A percentile compares a stretch with the other conserved stretches of the same genome.
These are phyloP conservation scores for Cytospora paraplurivora DNA, from an alignment of 2,329 filamentous ascomycete genomes.

Conservation along the genomic window DNA sequence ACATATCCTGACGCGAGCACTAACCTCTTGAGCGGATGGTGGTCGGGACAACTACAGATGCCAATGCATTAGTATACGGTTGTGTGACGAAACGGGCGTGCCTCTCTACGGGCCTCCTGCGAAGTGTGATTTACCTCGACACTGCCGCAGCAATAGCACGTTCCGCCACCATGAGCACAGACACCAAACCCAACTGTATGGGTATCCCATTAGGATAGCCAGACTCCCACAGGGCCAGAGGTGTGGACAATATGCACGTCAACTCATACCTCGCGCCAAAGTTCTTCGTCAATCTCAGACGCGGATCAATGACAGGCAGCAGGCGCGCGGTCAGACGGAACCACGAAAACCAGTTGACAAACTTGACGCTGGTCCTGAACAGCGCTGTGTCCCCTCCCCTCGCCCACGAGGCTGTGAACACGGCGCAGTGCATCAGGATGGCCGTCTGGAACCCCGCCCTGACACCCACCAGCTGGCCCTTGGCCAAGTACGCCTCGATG, in stretches of 20 bases:
- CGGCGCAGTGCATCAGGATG: neutral
- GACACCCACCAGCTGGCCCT: neutral
- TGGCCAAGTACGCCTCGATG: neutral
- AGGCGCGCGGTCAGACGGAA: neutral
- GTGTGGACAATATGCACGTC: neutral
- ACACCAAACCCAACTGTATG: neutral
- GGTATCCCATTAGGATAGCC: conserved; percentile 16
- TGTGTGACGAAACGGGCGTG: neutral
- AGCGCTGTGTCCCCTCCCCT: neutral
- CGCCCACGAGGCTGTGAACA: conserved; percentile 20
- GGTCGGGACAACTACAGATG: conserved; percentile 5
- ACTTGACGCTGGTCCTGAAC: conserved; percentile 22
- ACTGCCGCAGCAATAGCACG: conserved; percentile 6
- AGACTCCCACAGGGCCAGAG: conserved; percentile 17
- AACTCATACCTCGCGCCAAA: neutral
- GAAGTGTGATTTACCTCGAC: conserved; percentile 1
- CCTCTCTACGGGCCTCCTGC: neutral
- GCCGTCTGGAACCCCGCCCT: conserved; percentile 17
- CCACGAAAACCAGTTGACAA: conserved; percentile 25
- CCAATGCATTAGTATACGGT: neutral
- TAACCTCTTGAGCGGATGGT: conserved; percentile 8
- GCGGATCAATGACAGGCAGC: conserved; percentile 1
- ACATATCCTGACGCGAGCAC: conserved; percentile 14
- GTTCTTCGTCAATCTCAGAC: conserved; percentile 2
- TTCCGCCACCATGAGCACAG: conserved; percentile 5